Evolutionary conservation across 441 rosid genomes (phyloP).

Genomic region (Geranium incanum): DNA sequence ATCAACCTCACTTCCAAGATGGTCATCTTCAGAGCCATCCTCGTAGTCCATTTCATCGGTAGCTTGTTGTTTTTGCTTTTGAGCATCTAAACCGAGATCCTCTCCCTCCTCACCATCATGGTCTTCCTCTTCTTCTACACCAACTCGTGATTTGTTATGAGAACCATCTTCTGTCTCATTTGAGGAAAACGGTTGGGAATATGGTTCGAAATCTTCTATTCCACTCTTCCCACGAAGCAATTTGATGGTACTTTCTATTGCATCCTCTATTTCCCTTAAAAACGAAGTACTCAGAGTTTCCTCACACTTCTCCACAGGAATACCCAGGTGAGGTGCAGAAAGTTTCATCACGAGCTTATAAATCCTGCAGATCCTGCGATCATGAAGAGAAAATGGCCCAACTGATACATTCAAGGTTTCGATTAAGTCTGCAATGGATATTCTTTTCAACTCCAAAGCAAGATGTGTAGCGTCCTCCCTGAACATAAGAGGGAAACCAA

Average conservation of each 20-base stretch:
- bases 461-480: conserved; percentile 65
- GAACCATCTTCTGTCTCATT: conserved; percentile 48
- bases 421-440: conserved; percentile 71
- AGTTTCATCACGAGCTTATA: conserved; percentile 82
- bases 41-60: conserved; percentile 83
- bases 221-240: conserved; percentile 75
- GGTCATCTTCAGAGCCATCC: conserved; percentile 48
- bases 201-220: conserved; percentile 38
- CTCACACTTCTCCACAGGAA: conserved; percentile 53
- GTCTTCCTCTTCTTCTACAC: conserved; percentile 35
- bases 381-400: conserved; percentile 42
- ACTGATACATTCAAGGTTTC: conserved; percentile 66
- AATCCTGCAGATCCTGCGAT: conserved; percentile 44
- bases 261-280: conserved; percentile 85
- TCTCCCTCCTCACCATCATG: conserved; percentile 52
- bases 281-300: conserved; percentile 46
- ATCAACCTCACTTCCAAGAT: conserved; percentile 51
- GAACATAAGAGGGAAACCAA: conserved; percentile 20
- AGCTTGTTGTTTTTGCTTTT: conserved; percentile 49
- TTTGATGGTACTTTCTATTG: conserved; percentile 59
- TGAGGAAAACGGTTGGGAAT: conserved; percentile 34
- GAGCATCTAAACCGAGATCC: conserved; percentile 84
- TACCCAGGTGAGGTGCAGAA: conserved; percentile 41
- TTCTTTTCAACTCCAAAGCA: conserved; percentile 69
- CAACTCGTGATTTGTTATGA: conserved; percentile 26